Base-by-base conservation (phyloP, 805 yeast genomes). In the Candida arabinofermentans region DNA sequence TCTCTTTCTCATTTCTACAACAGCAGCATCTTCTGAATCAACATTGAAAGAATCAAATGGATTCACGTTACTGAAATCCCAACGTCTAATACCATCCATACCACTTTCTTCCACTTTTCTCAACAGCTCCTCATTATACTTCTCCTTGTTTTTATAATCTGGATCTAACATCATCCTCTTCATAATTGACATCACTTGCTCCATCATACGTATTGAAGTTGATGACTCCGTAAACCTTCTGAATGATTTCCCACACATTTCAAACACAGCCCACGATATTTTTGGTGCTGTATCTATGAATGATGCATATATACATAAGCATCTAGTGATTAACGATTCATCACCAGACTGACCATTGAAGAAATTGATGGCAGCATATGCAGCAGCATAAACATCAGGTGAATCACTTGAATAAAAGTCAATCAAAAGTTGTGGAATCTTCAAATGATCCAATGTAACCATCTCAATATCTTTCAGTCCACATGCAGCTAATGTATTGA, bases 401-500 rank as follows among this genome's bases (percentile, higher is more conserved):
- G 37, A 8, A 3, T 41, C 13, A 9, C 31, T 17, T 12, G 19
- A 37, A 36, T 31, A 48, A 10, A 38, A 31, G 8, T 33, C 55
- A 12, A 42, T 33, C 38, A 38, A 37, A 59, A 40, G 58, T 22
- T 55, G 53, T 8, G 81, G 80, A 8, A 72, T 51, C n/a, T 54
- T 58, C 17, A 57, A 54, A 1, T 62, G 66, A 30, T 56, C 61
- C 21, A 74, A 39, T 1, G 37, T 34, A 3, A 65, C 43, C 44
- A 59, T 47, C 8, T 66, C 70, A 8, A 55, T 61, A 16, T 59
- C 59, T 1, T 34, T 36, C 21, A 69, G 39, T 7, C 66, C 72
- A 39, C 65, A 63, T 3, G 61, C 65, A 23, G 60, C 55, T 17
- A 72, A 45, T 0, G 58, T 37, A 14, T 52, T 47, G 2, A 43